Evolutionary conservation across 352 stramenopile genomes (phyloP), one percentile per base, ranked within the genome.

Genomic region (Globisporangium spinosum): DNA sequence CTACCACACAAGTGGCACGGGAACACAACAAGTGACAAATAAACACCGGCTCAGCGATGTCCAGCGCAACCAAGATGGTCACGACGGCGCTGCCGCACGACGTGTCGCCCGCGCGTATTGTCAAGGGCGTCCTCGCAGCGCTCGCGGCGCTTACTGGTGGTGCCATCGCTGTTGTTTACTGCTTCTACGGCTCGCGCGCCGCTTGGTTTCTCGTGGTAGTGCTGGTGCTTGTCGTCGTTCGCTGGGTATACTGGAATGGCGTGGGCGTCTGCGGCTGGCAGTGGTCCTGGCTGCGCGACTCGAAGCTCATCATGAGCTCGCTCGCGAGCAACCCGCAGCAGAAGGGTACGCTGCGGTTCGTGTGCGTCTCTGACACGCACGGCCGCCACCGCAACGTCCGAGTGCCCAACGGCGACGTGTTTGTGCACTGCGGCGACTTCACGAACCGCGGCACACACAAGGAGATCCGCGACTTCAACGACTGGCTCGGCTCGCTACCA

Each of bases 371-470:
- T 0, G 88, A 95, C 64, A 95, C 88, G 20, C 88, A 95, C 51
- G 73, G 71, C n/a, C 82, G 80, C 35, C 88, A 95, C 65, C 80
- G 77, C 7, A 74, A 83, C 20, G 74, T 98, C 56, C 73, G 60
- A 32, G 68, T 94, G 0, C 83, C 87, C 0, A 58, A 75, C 3
- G 86, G 96, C 40, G 89, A 96, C 65, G 80, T 98, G 35, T 67
- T 98, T 32, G 82, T 98, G 56, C 90, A 97, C 51, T 93, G 96
- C 69, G 87, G 87, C 20, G 93, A 98, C 75, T 94, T 98, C 40
- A 94, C 86, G 56, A 87, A 88, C 40, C 90, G 69, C 20, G 88
- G 88, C 2, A 87, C 80, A 0, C 85, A 92, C 70, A 65, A 76
- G 0, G 84, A 95, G 65, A 83, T 94, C 65, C 57, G 67, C 45